phyloP scores from a whole-genome alignment of 2,329 filamentous ascomycete species.

The Botrytis hyacinthi region DNA sequence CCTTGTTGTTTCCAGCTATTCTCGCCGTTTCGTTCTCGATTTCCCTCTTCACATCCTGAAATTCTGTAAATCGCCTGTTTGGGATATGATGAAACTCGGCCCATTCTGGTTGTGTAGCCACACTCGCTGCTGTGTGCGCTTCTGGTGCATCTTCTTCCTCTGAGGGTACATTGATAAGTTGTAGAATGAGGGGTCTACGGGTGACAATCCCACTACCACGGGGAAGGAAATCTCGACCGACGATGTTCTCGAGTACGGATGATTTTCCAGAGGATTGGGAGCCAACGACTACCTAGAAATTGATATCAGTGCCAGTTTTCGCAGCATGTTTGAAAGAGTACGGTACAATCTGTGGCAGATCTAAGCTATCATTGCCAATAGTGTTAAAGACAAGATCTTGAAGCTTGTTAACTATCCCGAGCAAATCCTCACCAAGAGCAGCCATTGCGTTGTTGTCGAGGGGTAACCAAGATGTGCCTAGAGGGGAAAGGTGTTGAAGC shows the following conservation, averaged over 20 bases:
- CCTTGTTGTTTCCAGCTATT: conserved; percentile 95
- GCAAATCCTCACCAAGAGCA: conserved; percentile 90
- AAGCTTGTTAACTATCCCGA: conserved; percentile 95
- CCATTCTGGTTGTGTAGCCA: conserved; percentile 70
- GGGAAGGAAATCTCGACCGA: conserved; percentile 94
- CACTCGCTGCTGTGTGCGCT: conserved; percentile 74
- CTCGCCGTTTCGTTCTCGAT: conserved; percentile 96
- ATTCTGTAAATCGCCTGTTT: conserved; percentile 84
- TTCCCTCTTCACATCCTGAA: conserved; percentile 88
- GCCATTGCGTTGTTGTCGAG: conserved; percentile 60
- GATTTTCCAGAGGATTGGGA: conserved; percentile 99
- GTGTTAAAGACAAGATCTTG: conserved; percentile 99
- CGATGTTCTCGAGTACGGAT: conserved; percentile 97
- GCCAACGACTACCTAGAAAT: conserved; percentile 82
- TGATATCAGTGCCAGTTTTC: conserved; percentile 26
- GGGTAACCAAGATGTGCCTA: conserved; percentile 30
- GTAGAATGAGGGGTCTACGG: conserved; percentile 87
- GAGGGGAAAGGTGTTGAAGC: conserved; percentile 17
- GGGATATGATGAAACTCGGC: conserved; percentile 96
- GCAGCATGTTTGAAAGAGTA: conserved; percentile 32
- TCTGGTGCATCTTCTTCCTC: conserved; percentile 62
- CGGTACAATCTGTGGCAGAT: conserved; percentile 94
- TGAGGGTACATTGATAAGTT: conserved; percentile 92
- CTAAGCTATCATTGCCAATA: conserved; percentile 96
- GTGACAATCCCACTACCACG: conserved; percentile 97